A percentile compares a stretch with the other conserved stretches of the same genome.
Evolutionary conservation across 192 early-diverging fungal species (phyloP).

Genomic region (Dissophora globulifera): DNA sequence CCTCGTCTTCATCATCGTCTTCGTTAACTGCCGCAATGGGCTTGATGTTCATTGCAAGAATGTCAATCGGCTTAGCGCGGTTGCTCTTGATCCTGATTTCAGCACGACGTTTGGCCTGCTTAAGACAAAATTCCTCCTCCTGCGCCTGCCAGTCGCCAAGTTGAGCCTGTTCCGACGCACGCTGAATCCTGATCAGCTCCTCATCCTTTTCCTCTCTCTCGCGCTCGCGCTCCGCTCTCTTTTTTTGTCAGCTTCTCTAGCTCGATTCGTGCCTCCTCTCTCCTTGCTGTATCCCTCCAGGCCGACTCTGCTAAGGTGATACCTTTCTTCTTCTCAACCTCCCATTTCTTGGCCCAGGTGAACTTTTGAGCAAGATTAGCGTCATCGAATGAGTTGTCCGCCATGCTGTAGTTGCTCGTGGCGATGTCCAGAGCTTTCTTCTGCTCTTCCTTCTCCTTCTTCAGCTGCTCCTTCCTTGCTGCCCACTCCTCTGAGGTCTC

Average conservation of each 20-base stretch:
- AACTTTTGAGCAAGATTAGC: slow-evolving; percentile 85
- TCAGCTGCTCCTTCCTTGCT: slow-evolving; percentile 27
- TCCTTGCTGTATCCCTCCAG: slow-evolving; percentile 61
- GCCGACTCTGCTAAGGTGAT: slow-evolving; percentile 66
- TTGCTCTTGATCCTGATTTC: slow-evolving; percentile 92
- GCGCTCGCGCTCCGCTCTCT: slow-evolving; percentile 83
- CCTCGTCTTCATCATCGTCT: slow-evolving; percentile 73
- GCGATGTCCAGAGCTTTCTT: slow-evolving; percentile 40
- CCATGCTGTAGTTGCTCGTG: slow-evolving; percentile 71
- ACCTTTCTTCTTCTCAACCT: slow-evolving; percentile 80
- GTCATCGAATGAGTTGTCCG: slow-evolving; percentile 87
- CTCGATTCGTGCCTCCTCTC: slow-evolving; percentile 76
- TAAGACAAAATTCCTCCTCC: slow-evolving; percentile 93
- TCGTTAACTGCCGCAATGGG: slow-evolving; percentile 77
- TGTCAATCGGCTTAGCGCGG: slow-evolving; percentile 91
- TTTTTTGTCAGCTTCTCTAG: slow-evolving; percentile 84
- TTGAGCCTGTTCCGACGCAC: slow-evolving; percentile 87
- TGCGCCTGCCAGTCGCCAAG: slow-evolving; percentile 96
- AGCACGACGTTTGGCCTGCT: slow-evolving; percentile 90
- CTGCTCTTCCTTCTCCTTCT: slow-evolving; percentile 45
- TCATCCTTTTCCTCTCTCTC: slow-evolving; percentile 86
- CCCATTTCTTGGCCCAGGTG: slow-evolving; percentile 94
- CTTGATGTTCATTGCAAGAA: slow-evolving; percentile 90
- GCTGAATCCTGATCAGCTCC: slow-evolving; percentile 74
- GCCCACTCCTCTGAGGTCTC: slow-evolving; percentile 48